A percentile compares a stretch with the other conserved stretches of the same genome.
Evolutionary conservation across 345 rosid genomes (phyloP).

Genomic region (Bruguiera gymnorhiza): DNA sequence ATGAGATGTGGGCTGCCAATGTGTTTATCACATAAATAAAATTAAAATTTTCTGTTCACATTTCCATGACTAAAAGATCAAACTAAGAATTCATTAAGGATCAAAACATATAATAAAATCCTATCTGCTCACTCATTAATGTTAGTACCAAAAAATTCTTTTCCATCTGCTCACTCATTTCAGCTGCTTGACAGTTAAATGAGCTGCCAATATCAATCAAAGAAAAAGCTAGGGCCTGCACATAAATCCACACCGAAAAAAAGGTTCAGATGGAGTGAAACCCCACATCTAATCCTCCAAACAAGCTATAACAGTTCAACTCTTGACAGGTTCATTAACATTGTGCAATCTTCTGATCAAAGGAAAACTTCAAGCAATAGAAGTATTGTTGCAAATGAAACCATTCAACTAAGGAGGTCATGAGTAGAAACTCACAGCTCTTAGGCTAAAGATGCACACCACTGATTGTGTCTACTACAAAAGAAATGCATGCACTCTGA

Average conservation of each 20-base stretch:
- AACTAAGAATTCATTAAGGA: neutral
- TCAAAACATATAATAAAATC: neutral
- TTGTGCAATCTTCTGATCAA: neutral
- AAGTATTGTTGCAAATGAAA: slow-evolving; percentile 62
- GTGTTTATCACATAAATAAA: neutral
- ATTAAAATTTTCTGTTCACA: slow-evolving; percentile 47
- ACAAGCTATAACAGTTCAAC: too few relatives aligned
- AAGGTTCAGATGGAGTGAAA: slow-evolving; percentile 8
- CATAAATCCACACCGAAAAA: slow-evolving; percentile 6
- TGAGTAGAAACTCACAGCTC: slow-evolving; percentile 48
- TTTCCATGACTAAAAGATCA: neutral
- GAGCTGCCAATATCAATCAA: slow-evolving; percentile 59
- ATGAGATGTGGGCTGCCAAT: too few relatives aligned
- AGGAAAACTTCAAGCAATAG: too few relatives aligned
- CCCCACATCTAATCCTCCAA: neutral
- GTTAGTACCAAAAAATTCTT: slow-evolving; percentile 49
- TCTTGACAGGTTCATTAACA: neutral
- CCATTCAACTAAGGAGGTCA: slow-evolving; percentile 71
- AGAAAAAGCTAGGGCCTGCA: slow-evolving; percentile 67
- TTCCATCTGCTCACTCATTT: slow-evolving; percentile 41
- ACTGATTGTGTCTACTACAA: slow-evolving; percentile 72
- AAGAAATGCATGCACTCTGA: slow-evolving; percentile 16
- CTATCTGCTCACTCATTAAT: too few relatives aligned
- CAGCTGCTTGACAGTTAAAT: slow-evolving; percentile 41
- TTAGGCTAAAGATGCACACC: slow-evolving; percentile 67